A percentile compares a stretch with the other conserved stretches of the same genome.
These are phyloP conservation scores for Hypomontagnella submonticulosa DNA, from an alignment of 495 filamentous ascomycete species.

Conservation along the genomic window DNA sequence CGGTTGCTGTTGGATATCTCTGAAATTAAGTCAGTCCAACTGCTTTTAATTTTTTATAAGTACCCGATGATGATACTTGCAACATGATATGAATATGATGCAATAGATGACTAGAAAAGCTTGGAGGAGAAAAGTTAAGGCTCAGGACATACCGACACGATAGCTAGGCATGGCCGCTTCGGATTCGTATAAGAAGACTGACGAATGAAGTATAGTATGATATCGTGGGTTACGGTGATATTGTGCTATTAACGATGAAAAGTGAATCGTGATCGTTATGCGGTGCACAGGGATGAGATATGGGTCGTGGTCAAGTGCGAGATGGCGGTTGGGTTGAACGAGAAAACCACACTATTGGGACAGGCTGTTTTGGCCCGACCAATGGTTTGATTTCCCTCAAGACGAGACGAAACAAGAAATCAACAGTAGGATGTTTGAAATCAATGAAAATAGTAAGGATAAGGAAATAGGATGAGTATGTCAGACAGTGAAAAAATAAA, in stretches of 20 bases:
- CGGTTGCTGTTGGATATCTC: conserved; percentile 70
- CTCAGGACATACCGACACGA: conserved; percentile 50
- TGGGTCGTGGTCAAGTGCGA: not conserved
- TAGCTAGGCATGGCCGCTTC: conserved; percentile 45
- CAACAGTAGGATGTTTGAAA: too few relatives aligned
- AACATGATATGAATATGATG: not conserved
- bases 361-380: too few relatives aligned
- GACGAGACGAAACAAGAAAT: too few relatives aligned
- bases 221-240: not conserved
- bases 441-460: not conserved
- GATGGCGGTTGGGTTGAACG: not conserved
- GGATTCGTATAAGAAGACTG: not conserved
- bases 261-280: not conserved
- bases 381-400: too few relatives aligned
- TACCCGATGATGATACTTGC: not conserved
- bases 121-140: conserved; percentile 12
- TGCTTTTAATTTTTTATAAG: not conserved
- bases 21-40: conserved; percentile 50
- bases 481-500: conserved; percentile 1
- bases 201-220: not conserved
- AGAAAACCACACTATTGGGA: too few relatives aligned
- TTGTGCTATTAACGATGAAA: not conserved
- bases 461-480: not conserved
- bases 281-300: not conserved
- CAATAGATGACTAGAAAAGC: not conserved